Conservation (phyloP, 75 land plant species). For the Isoetes taiwanensis region DNA sequence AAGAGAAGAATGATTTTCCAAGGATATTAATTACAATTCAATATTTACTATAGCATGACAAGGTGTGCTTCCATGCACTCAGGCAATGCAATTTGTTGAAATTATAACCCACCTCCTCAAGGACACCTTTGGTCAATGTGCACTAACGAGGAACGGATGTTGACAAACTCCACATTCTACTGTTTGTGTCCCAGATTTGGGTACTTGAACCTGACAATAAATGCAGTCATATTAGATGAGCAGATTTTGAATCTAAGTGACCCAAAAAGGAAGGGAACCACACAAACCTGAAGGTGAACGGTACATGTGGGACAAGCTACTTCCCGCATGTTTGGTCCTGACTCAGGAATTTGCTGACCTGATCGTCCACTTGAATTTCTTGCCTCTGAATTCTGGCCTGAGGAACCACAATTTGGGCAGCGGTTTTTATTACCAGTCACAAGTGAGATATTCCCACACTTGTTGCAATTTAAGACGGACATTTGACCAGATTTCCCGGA, state of each 20-base stretch:
- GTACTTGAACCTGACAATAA: slow-evolving; percentile 73
- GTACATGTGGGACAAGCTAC: slow-evolving; percentile 98
- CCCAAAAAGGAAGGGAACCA: background rate
- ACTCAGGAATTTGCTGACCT: slow-evolving; percentile 25
- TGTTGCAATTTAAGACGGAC: slow-evolving; percentile 20
- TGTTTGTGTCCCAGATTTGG: slow-evolving; percentile 82
- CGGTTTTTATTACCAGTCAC: slow-evolving; percentile 13
- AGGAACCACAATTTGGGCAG: slow-evolving; percentile 20
- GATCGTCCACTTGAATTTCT: slow-evolving; percentile 6
- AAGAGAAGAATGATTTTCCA: too few species aligned
- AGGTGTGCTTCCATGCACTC: too few species aligned
- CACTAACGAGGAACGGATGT: slow-evolving; percentile 87
- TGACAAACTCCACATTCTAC: slow-evolving; percentile 96
- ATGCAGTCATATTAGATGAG: background rate
- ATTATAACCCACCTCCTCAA: too few species aligned
- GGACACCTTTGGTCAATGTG: slow-evolving; percentile 37
- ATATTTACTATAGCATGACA: too few species aligned
- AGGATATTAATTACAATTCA: too few species aligned
- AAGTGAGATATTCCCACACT: slow-evolving; percentile 18
- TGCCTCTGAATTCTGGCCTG: slow-evolving; percentile 3
- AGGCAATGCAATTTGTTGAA: too few species aligned
- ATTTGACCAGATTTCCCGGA: slow-evolving; percentile 3
- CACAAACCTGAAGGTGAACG: slow-evolving; percentile 85
- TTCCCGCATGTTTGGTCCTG: slow-evolving; percentile 54
- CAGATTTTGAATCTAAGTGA: background rate